phyloP scores from a whole-genome alignment of 139 green algal genomes.

The Picochlorum sp. region DNA sequence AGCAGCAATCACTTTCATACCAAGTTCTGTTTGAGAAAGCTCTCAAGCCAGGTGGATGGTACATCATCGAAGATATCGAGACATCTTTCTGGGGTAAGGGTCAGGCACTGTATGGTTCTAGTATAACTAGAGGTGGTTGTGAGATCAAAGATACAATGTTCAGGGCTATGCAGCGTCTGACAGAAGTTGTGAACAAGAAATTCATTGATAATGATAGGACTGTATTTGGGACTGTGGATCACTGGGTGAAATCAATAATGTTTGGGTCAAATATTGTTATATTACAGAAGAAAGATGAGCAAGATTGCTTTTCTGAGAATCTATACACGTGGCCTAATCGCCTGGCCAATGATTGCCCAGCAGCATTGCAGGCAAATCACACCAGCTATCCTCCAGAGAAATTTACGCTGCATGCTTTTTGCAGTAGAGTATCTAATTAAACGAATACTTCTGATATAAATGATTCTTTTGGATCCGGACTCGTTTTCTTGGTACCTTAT shows the following conservation, averaged over 20 bases:
- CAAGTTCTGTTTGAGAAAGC: not conserved
- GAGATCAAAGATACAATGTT: not conserved
- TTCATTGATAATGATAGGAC: not conserved
- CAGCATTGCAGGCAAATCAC: not conserved
- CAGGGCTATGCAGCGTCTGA: not conserved
- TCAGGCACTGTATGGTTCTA: not conserved
- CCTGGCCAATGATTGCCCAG: not conserved
- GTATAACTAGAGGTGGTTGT: not conserved
- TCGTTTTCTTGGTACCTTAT: too few species aligned
- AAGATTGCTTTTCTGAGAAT: slow-evolving; percentile 1
- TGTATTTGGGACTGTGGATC: not conserved
- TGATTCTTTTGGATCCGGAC: too few species aligned
- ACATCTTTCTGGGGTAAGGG: not conserved
- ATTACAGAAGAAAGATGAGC: not conserved
- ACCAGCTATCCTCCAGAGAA: not conserved
- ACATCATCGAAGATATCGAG: not conserved
- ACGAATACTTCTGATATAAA: not conserved
- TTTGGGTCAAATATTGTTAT: slow-evolving; percentile 1
- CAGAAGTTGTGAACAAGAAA: not conserved
- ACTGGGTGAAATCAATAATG: not conserved
- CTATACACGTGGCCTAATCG: not conserved
- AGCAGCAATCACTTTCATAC: not conserved
- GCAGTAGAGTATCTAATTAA: not conserved
- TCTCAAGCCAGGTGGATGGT: not conserved
- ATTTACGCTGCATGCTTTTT: not conserved